phyloP scores from a whole-genome alignment of 2,329 filamentous ascomycete species.

The Aspergillus amoenus region DNA sequence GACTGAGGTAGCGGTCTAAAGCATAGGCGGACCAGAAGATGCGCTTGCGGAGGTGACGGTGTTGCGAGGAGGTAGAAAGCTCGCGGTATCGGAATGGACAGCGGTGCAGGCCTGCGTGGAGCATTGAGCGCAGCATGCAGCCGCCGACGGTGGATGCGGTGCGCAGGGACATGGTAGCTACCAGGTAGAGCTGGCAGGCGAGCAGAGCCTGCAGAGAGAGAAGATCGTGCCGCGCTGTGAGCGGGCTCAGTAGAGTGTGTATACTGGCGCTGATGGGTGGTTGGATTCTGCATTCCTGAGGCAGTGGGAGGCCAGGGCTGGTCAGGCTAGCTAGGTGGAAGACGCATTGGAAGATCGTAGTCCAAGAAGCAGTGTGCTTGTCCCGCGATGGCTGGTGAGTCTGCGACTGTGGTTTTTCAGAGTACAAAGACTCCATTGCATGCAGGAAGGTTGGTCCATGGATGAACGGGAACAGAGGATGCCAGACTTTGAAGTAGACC shows the following conservation, averaged over 20 bases:
- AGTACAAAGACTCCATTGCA: constrained; percentile 46
- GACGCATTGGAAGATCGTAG: constrained; percentile 50
- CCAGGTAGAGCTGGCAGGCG: constrained; percentile 50
- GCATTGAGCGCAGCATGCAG: constrained; percentile 47
- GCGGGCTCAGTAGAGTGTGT: constrained; percentile 34
- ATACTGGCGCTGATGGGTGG: constrained; percentile 35
- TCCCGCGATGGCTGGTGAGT: constrained; percentile 6
- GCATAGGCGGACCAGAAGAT: constrained; percentile 46
- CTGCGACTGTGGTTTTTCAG: constrained; percentile 6
- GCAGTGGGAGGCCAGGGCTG: constrained; percentile 33
- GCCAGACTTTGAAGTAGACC: constrained; percentile 53
- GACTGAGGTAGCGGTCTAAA: constrained; percentile 42
- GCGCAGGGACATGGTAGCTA: constrained; percentile 50
- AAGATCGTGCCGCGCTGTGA: constrained; percentile 46
- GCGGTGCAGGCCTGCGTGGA: constrained; percentile 52
- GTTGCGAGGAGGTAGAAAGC: constrained; percentile 37
- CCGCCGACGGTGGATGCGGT: constrained; percentile 52
- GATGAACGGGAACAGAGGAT: constrained; percentile 54
- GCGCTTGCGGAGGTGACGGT: constrained; percentile 42
- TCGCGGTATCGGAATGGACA: constrained; percentile 53
- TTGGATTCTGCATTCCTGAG: constrained; percentile 37
- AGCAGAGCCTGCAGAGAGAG: constrained; percentile 51
- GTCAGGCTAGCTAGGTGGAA: constrained; percentile 48
- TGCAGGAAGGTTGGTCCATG: constrained; percentile 52
- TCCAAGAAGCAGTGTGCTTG: constrained; percentile 30